Conservation (phyloP, 164 flowering plant genomes). For the Nymphaea colorata region DNA sequence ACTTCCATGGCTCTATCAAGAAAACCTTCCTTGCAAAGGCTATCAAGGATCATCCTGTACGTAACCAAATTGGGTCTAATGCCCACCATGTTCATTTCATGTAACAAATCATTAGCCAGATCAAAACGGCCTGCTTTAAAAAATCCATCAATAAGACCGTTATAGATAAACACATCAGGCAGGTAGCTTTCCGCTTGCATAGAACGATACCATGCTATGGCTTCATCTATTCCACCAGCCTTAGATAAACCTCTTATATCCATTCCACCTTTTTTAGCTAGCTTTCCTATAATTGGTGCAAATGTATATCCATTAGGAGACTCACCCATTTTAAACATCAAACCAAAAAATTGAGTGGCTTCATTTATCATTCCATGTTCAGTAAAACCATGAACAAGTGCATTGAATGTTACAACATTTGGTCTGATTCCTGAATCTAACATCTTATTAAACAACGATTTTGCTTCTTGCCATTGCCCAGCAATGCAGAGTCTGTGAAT, state of each 20-base stretch:
- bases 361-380: conserved; percentile 4
- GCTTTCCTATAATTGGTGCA: background rate
- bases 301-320: background rate
- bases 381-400: conserved; percentile 4
- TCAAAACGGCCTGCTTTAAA: background rate
- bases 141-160: background rate
- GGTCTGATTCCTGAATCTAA: background rate
- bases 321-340: background rate
- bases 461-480: background rate
- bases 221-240: background rate
- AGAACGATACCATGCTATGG: background rate
- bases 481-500: background rate
- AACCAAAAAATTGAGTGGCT: background rate
- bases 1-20: background rate
- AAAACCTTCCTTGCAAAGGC: background rate
- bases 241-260: background rate
- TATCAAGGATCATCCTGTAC: background rate
- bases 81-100: background rate
- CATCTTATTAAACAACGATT: background rate
- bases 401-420: conserved; percentile 4
- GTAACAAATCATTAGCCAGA: background rate
- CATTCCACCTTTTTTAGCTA: too few relatives aligned
- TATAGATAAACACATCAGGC: background rate
- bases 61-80: background rate
- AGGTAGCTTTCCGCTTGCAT: background rate